A percentile compares a stretch with the other conserved stretches of the same genome.
These are phyloP conservation scores for Adansonia digitata DNA, from an alignment of 345 rosid species.

Conservation along the genomic window DNA sequence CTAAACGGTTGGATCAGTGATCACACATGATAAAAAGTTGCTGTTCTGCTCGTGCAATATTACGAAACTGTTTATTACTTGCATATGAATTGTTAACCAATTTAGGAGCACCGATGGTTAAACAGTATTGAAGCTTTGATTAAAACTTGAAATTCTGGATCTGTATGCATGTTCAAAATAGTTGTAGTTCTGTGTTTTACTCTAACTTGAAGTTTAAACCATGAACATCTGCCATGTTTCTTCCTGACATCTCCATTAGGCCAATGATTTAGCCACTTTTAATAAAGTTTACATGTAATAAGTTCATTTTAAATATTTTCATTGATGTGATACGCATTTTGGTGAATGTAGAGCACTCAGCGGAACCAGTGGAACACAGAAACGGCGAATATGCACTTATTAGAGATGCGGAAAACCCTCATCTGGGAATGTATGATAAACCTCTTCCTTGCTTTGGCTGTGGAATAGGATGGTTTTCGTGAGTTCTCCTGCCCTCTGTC, in stretches of 20 bases:
- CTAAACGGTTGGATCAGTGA: neutral
- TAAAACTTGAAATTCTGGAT: neutral
- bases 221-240: neutral
- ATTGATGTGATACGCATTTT: neutral
- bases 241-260: neutral
- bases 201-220: neutral
- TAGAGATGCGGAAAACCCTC: slow-evolving; percentile 40
- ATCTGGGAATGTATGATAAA: slow-evolving; percentile 64
- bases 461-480: slow-evolving; percentile 97
- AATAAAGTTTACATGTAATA: neutral
- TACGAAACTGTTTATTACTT: neutral
- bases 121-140: neutral
- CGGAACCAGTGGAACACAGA: slow-evolving; percentile 33
- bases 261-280: neutral
- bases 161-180: neutral
- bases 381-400: slow-evolving; percentile 51
- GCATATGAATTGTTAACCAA: neutral
- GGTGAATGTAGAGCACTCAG: slow-evolving; percentile 26
- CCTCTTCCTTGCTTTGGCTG: slow-evolving; percentile 94
- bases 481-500: slow-evolving; percentile 24
- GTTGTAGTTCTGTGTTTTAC: neutral
- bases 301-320: neutral
- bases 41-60: neutral
- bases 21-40: neutral
- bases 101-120: neutral